Percentiles rank a stretch among this genome's conserved stretches.
Conservation (phyloP, 2,329 filamentous ascomycete genomes). For the Fusarium sp. region DNA sequence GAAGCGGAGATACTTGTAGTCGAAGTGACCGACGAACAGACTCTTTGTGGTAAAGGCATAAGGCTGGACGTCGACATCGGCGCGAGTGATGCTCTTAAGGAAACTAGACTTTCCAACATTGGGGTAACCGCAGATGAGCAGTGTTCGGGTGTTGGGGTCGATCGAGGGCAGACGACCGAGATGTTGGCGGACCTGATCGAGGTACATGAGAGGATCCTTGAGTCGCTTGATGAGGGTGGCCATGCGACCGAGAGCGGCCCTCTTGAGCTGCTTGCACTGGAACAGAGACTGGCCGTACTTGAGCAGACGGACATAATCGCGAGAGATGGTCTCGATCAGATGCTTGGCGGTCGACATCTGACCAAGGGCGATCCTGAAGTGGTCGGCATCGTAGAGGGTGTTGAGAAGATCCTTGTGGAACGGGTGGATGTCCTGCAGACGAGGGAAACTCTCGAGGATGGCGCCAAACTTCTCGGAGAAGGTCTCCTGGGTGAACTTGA, state of each 20-base stretch:
- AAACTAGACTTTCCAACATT: slow-evolving; percentile 99
- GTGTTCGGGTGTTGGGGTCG: slow-evolving; percentile 95
- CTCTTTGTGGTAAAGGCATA: slow-evolving; percentile 99
- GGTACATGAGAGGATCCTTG: slow-evolving; percentile 94
- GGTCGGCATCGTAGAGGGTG: slow-evolving; percentile 98
- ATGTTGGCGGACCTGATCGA: slow-evolving; percentile 94
- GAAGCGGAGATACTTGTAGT: slow-evolving; percentile 80
- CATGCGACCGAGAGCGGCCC: slow-evolving; percentile 96
- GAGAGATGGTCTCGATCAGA: slow-evolving; percentile 93
- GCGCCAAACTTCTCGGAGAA: slow-evolving; percentile 93
- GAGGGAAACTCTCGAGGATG: slow-evolving; percentile 93
- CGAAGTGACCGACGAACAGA: slow-evolving; percentile 97
- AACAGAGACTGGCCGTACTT: slow-evolving; percentile 98
- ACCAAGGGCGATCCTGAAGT: slow-evolving; percentile 96
- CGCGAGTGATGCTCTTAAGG: slow-evolving; percentile 89
- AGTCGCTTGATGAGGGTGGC: slow-evolving; percentile 95
- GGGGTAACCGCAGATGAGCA: slow-evolving; percentile 97
- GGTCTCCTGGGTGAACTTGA: slow-evolving; percentile 98
- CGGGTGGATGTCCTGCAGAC: slow-evolving; percentile 93
- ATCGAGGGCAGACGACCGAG: slow-evolving; percentile 97
- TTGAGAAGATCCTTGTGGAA: slow-evolving; percentile 90
- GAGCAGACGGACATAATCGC: slow-evolving; percentile 91
- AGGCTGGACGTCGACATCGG: slow-evolving; percentile 96
- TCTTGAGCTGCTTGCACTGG: slow-evolving; percentile 99
- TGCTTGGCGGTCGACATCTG: slow-evolving; percentile 97